Base-by-base conservation (phyloP, 176 grass and related monocot species). In the Saccharum spontaneum region DNA sequence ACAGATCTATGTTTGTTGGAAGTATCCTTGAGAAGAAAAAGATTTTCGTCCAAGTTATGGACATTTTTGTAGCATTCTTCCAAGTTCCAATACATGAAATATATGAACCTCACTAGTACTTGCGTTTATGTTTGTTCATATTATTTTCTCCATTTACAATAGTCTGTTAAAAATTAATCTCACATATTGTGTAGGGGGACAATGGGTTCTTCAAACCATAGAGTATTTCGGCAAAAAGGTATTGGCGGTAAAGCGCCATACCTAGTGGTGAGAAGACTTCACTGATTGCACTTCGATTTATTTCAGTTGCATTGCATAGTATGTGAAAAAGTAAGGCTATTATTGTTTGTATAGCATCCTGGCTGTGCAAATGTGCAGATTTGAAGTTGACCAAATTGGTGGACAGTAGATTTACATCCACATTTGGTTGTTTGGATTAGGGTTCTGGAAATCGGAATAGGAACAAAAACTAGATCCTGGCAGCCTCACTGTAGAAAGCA, bases 131-230 rank as follows among this genome's bases (percentile, higher is more conserved):
- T 23, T 41, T 64, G n/a, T 78, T 26, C 15, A 16, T 64, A 77
- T 2, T 18, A 37, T 45, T 48, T 79, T 45, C 24, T 33, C 17
- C 1, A 67, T 46, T 79, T 70, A 46, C 36, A 71, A 0, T 76
- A 40, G 43, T 60, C 0, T 33, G 13, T n/a, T 79, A 57, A 62
- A 14, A 71, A 71, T 71, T 71, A 38, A 60, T 79, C 5, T 79
- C n/a, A 18, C 22, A 66, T 63, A 7, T 69, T 28, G 7, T 65
- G 61, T 64, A 89, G 87, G 81, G 87, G 87, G 44, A 89, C 73
- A 22, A 89, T 89, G 75, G 81, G 87, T 65, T 89, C 87, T 71
- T 89, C 87, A 41, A 89, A 89, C 44, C 87, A 89, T 28, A 84
- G 87, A 83, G 30, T 43, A 55, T 79, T 66, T 79, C 67, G 81